Evolutionary conservation across 495 filamentous ascomycete species (phyloP).

Genomic region (Penicillium salamii): DNA sequence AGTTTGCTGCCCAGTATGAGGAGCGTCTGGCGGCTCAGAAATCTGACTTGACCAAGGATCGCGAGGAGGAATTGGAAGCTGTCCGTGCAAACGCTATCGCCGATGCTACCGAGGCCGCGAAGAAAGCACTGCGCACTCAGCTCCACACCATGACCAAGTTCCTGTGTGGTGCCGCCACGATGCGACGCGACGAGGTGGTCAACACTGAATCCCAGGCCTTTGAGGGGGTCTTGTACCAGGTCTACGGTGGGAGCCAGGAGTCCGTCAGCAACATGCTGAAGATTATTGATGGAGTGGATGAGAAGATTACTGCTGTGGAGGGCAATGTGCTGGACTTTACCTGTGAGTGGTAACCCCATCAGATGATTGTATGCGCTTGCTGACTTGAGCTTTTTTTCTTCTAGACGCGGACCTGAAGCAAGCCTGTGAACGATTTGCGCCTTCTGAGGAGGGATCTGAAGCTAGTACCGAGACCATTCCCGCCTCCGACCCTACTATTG

Average conservation of each 20-base stretch:
- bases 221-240: conserved; percentile 81
- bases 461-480: conserved; percentile 33
- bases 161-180: conserved; percentile 71
- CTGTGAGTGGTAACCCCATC: conserved; percentile 57
- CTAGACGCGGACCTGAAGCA: conserved; percentile 68
- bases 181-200: conserved; percentile 62
- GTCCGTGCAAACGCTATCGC: conserved; percentile 61
- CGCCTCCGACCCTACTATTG: conserved; percentile 71
- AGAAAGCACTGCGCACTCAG: conserved; percentile 50
- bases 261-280: conserved; percentile 82
- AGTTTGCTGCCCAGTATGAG: conserved; percentile 76
- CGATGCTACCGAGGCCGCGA: conserved; percentile 56
- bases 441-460: conserved; percentile 19
- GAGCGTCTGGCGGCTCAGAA: conserved; percentile 65
- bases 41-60: conserved; percentile 64
- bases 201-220: conserved; percentile 76
- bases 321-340: conserved; percentile 64
- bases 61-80: conserved; percentile 70
- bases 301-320: conserved; percentile 63
- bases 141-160: conserved; percentile 74
- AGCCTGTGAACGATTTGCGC: conserved; percentile 41
- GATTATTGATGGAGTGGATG: conserved; percentile 76
- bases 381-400: conserved; percentile 24
- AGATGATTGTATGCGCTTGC: not conserved
- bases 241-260: conserved; percentile 81